These are phyloP conservation scores for Ormosia emarginata DNA, from an alignment of 306 rosid genomes.

Conservation along the genomic window DNA sequence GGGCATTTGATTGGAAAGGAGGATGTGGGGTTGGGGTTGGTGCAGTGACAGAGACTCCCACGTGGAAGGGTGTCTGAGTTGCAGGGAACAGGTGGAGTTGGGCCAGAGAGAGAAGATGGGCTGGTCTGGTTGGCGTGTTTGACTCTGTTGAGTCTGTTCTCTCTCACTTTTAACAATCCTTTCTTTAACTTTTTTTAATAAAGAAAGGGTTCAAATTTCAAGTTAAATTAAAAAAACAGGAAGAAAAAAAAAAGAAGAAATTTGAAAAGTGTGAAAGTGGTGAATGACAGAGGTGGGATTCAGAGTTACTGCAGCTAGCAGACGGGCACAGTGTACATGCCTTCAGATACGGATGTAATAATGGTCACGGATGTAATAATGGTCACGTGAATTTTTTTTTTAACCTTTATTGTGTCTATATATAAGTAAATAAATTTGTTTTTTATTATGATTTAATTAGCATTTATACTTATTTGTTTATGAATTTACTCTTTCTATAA, in stretches of 20 bases:
- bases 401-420: not conserved
- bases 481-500: too few species aligned
- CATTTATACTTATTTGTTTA: too few species aligned
- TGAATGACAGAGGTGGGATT: constrained; percentile 29
- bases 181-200: not conserved
- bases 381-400: constrained; percentile 39
- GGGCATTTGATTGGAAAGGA: not conserved
- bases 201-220: not conserved
- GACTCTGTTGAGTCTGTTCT: constrained; percentile 20
- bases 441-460: too few species aligned
- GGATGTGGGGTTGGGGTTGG: constrained; percentile 12
- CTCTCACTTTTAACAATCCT: not conserved
- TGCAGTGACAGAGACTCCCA: constrained; percentile 44
- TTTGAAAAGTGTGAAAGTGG: not conserved
- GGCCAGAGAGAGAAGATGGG: constrained; percentile 30
- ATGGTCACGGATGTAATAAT: constrained; percentile 44
- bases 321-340: constrained; percentile 23
- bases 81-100: constrained; percentile 69
- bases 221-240: not conserved
- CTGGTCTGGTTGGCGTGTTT: constrained; percentile 52
- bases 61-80: constrained; percentile 74
- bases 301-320: constrained; percentile 40
- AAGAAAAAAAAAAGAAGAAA: not conserved
- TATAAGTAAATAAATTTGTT: too few species aligned
- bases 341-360: constrained; percentile 29